Percentiles rank a stretch among this genome's conserved stretches.
Evolutionary conservation across 2,329 filamentous ascomycete genomes (phyloP).

Genomic region (Alternaria sp.): DNA sequence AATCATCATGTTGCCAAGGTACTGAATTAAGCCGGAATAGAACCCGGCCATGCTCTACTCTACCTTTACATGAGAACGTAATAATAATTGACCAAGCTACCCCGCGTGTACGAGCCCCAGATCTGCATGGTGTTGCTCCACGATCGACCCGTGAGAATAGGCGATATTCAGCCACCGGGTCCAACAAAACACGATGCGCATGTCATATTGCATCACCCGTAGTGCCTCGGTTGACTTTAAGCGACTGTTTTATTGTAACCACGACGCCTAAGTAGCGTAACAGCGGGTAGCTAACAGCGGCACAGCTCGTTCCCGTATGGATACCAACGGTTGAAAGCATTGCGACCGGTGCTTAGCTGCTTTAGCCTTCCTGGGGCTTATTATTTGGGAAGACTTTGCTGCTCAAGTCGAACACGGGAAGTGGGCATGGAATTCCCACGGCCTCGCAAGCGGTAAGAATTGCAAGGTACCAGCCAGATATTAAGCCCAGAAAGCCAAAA

Average conservation of each 20-base stretch:
- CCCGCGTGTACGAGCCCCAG: conserved; percentile 7
- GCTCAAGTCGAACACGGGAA: conserved; percentile 31
- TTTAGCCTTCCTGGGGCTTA: conserved; percentile 5
- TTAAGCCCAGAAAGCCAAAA: conserved; percentile 27
- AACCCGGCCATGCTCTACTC: background rate
- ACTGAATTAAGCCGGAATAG: background rate
- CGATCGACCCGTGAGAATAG: conserved; percentile 12
- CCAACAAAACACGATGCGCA: background rate
- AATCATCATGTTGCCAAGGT: background rate
- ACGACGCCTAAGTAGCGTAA: background rate
- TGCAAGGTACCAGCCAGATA: conserved; percentile 31
- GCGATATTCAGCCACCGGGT: conserved; percentile 24
- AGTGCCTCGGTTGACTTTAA: background rate
- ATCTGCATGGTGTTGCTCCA: conserved; percentile 10
- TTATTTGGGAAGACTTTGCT: conserved; percentile 29
- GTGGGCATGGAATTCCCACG: conserved; percentile 30
- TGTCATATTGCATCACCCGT: conserved; percentile 6
- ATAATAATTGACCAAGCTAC: conserved; percentile 3
- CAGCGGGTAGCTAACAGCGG: background rate
- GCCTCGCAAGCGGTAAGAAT: conserved; percentile 30
- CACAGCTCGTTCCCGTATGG: background rate
- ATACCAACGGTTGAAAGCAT: background rate
- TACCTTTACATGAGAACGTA: background rate
- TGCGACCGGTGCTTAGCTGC: background rate
- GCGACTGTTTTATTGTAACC: background rate